These are phyloP conservation scores for Mortierella sp. DNA, from an alignment of 371 early-diverging fungal genomes.

Conservation along the genomic window DNA sequence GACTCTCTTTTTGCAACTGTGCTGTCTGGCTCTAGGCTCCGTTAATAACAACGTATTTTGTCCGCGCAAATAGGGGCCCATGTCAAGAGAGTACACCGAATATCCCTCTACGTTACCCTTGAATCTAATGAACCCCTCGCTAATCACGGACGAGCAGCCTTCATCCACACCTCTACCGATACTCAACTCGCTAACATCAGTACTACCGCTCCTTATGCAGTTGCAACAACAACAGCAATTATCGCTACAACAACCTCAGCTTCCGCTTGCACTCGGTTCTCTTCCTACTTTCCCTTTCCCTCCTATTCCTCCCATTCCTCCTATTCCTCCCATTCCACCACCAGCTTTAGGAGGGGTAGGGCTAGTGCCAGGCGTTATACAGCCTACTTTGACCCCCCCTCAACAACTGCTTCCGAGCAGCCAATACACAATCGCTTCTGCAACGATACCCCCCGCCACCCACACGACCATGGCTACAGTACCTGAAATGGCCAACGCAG, in stretches of 20 bases:
- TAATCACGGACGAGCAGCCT: not conserved
- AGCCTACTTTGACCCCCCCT: not conserved
- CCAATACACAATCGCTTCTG: slow-evolving; percentile 31
- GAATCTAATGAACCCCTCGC: not conserved
- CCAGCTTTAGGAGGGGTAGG: not conserved
- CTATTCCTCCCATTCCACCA: not conserved
- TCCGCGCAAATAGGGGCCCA: not conserved
- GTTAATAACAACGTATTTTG: not conserved
- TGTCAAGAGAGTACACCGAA: not conserved
- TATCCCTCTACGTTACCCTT: not conserved
- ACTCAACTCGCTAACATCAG: not conserved
- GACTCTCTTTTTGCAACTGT: not conserved
- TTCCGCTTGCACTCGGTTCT: not conserved
- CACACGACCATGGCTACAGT: slow-evolving; percentile 16
- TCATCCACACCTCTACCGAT: not conserved
- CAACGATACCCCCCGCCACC: slow-evolving; percentile 24
- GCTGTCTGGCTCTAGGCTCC: not conserved
- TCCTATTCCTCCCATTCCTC: not conserved
- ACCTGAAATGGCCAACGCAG: not conserved
- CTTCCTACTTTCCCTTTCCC: not conserved
- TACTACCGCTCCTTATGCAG: not conserved
- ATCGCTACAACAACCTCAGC: not conserved
- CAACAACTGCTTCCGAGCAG: slow-evolving; percentile 8
- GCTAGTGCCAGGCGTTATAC: not conserved
- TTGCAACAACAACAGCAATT: slow-evolving; percentile 10